Percentiles rank a stretch among this genome's conserved stretches.
phyloP scores from a whole-genome alignment of 2,329 filamentous ascomycete genomes.

The Claviceps sp. region DNA sequence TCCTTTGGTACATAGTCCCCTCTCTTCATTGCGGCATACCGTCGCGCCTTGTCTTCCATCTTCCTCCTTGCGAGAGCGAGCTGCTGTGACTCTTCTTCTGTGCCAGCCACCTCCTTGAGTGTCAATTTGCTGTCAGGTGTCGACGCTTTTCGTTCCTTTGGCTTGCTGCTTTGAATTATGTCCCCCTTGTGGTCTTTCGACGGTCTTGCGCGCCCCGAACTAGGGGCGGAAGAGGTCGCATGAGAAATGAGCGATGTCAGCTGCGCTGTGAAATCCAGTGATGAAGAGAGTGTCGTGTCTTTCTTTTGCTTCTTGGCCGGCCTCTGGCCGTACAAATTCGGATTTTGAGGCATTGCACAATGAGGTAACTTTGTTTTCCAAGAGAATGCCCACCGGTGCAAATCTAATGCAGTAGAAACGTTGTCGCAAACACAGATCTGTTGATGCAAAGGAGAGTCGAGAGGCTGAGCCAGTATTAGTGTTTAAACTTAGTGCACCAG shows the following conservation, averaged over 20 bases:
- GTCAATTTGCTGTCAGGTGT: conserved; percentile 39
- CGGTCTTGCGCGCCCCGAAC: conserved; percentile 31
- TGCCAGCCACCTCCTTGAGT: conserved; percentile 38
- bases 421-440: neutral
- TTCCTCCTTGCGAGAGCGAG: conserved; percentile 60
- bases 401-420: neutral
- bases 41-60: conserved; percentile 79
- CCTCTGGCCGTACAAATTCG: conserved; percentile 63
- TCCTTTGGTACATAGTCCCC: conserved; percentile 66
- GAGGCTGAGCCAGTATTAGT: neutral
- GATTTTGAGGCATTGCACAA: conserved; percentile 45
- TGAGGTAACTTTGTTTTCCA: neutral
- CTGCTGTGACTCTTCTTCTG: conserved; percentile 52
- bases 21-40: conserved; percentile 82
- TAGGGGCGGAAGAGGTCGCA: conserved; percentile 26
- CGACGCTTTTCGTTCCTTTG: conserved; percentile 15
- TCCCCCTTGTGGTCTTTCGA: conserved; percentile 34
- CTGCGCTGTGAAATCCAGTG: conserved; percentile 77
- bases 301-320: conserved; percentile 56
- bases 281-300: conserved; percentile 57
- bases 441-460: neutral
- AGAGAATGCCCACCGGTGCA: neutral
- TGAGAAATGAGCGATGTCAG: conserved; percentile 67
- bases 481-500: neutral
- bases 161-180: conserved; percentile 22